phyloP scores from a whole-genome alignment of 768 basidiomycete genomes.

The Naematelia encephala region DNA sequence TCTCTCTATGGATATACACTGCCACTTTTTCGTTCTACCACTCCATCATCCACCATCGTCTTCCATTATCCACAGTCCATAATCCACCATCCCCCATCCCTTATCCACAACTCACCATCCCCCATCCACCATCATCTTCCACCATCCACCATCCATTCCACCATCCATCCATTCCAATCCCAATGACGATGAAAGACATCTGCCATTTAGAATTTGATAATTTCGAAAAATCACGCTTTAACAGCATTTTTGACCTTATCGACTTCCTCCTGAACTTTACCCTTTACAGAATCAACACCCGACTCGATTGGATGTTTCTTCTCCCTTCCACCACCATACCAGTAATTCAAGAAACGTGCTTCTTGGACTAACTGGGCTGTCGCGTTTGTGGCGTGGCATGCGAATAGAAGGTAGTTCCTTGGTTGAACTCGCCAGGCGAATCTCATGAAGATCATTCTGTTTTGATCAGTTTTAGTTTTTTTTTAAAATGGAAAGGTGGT shows the following conservation, averaged over 20 bases:
- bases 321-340: constrained; percentile 84
- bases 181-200: background rate
- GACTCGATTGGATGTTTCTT: constrained; percentile 53
- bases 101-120: no score
- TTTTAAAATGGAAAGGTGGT: no score
- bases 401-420: constrained; percentile 91
- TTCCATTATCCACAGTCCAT: no score
- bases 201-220: no score
- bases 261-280: constrained; percentile 25
- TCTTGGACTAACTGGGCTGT: constrained; percentile 81
- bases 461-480: background rate
- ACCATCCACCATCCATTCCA: no score
- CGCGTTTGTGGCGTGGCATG: constrained; percentile 87
- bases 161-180: no score
- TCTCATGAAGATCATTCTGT: constrained; percentile 82
- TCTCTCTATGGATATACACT: no score
- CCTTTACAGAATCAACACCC: constrained; percentile 18
- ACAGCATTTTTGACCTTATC: constrained; percentile 29
- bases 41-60: no score
- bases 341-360: constrained; percentile 80
- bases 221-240: constrained; percentile 37
- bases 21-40: no score
- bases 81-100: no score
- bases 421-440: constrained; percentile 89
- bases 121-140: no score